Conservation (phyloP, 129 eudicot genomes). For the Glebionis coronaria region DNA sequence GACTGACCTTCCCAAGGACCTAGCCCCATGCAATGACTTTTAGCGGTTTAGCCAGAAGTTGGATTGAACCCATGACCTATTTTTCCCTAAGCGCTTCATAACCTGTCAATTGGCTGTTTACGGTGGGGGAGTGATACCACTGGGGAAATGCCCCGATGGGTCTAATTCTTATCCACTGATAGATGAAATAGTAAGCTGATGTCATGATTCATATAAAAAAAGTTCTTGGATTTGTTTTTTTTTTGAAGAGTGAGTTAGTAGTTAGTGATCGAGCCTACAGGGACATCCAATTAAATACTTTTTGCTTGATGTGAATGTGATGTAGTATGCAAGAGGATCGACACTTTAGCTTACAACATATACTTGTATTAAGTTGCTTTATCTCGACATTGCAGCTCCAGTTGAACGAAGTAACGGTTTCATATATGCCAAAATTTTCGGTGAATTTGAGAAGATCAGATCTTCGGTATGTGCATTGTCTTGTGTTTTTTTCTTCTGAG, state of each 20-base stretch:
- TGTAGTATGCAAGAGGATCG: constrained; percentile 9
- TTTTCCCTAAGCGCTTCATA: too few relatives aligned
- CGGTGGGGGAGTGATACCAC: too few relatives aligned
- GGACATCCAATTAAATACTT: too few relatives aligned
- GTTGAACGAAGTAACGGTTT: constrained; percentile 61
- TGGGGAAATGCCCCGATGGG: too few relatives aligned
- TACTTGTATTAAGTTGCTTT: constrained; percentile 13
- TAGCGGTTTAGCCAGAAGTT: too few relatives aligned
- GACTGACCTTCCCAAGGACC: too few relatives aligned
- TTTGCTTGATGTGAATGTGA: constrained; percentile 13
- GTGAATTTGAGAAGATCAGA: constrained; percentile 91
- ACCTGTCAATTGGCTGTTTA: too few relatives aligned
- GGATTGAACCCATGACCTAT: too few relatives aligned
- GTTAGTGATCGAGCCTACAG: too few relatives aligned
- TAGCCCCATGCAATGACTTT: too few relatives aligned
- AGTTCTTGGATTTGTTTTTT: not conserved
- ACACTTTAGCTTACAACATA: not conserved
- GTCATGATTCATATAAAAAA: constrained; percentile 2
- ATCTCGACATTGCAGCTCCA: constrained; percentile 56
- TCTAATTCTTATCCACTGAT: not conserved
- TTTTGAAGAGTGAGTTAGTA: too few relatives aligned
- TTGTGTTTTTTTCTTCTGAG: not conserved
- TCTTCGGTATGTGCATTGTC: constrained; percentile 59
- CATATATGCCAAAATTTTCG: constrained; percentile 85
- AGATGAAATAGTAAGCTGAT: not conserved